Conservation (phyloP, 73 alveolate genomes). For the Paraurostyla sp. region DNA sequence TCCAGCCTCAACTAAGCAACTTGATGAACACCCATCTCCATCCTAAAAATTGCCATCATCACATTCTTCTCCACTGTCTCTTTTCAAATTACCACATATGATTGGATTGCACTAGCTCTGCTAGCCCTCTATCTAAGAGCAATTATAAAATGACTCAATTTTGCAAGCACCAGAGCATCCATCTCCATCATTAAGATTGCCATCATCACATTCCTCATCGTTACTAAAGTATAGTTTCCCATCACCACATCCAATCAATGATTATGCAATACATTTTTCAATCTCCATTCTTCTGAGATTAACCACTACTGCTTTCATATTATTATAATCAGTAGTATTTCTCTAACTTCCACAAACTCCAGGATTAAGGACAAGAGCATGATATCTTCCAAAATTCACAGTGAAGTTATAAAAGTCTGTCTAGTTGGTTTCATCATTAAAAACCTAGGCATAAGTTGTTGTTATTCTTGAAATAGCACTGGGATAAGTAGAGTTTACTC, state of each 20-base stretch:
- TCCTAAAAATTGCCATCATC: conserved; percentile 75
- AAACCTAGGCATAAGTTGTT: not conserved
- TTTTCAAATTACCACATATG: conserved; percentile 65
- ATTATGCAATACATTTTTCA: not conserved
- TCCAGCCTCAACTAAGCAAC: conserved; percentile 56
- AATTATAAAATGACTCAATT: not conserved
- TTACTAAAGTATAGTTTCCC: not conserved
- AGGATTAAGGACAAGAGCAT: conserved; percentile 22
- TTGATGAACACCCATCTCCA: conserved; percentile 71
- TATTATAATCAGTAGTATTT: conserved; percentile 21
- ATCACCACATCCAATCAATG: conserved; percentile 46
- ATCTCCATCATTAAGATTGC: conserved; percentile 39
- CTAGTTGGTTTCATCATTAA: not conserved
- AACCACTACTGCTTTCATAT: not conserved
- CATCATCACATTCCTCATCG: conserved; percentile 52
- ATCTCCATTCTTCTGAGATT: conserved; percentile 40
- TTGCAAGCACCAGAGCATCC: conserved; percentile 45
- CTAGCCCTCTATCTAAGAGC: conserved; percentile 34
- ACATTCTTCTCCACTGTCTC: conserved; percentile 65
- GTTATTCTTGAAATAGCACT: conserved; percentile 20
- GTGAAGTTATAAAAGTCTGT: conserved; percentile 22
- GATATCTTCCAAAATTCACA: conserved; percentile 12
- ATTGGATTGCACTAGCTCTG: conserved; percentile 18
- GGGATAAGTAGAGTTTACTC: conserved; percentile 15
- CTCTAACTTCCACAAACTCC: conserved; percentile 16